A percentile compares a stretch with the other conserved stretches of the same genome.
Evolutionary conservation across 169 alveolate genomes (phyloP).

Genomic region (Cryptosporidium parvum): DNA sequence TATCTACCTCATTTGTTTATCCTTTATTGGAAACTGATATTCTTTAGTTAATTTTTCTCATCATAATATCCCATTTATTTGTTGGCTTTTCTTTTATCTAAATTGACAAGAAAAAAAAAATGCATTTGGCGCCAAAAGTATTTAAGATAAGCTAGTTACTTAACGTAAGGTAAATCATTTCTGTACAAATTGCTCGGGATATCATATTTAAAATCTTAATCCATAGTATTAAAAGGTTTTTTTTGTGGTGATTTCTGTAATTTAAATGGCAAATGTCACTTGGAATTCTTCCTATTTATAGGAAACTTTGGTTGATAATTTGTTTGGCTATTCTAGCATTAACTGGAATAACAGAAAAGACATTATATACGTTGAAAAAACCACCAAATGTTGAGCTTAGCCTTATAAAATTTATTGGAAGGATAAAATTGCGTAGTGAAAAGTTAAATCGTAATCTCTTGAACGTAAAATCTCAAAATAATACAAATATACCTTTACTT

Average conservation of each 20-base stretch:
- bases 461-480: background rate
- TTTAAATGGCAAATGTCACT: slow-evolving; percentile 13
- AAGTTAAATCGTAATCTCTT: background rate
- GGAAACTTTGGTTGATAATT: background rate
- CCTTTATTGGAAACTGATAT: too few relatives aligned
- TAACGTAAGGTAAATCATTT: background rate
- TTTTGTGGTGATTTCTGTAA: background rate
- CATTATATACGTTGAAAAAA: background rate
- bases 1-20: background rate
- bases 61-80: background rate
- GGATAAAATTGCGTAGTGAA: background rate
- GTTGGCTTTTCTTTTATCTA: background rate
- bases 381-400: background rate
- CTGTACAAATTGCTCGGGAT: background rate
- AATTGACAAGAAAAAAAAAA: background rate
- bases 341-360: background rate
- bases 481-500: background rate
- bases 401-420: slow-evolving; percentile 7
- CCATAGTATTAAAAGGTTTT: background rate
- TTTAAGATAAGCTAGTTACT: background rate
- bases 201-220: background rate
- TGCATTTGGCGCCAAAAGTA: background rate
- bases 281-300: background rate
- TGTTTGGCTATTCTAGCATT: background rate
- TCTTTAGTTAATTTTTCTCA: too few relatives aligned